Evolutionary conservation across 2,329 filamentous ascomycete species (phyloP), one percentile per base, ranked within the genome.

Genomic region (Diaporthe helianthi): DNA sequence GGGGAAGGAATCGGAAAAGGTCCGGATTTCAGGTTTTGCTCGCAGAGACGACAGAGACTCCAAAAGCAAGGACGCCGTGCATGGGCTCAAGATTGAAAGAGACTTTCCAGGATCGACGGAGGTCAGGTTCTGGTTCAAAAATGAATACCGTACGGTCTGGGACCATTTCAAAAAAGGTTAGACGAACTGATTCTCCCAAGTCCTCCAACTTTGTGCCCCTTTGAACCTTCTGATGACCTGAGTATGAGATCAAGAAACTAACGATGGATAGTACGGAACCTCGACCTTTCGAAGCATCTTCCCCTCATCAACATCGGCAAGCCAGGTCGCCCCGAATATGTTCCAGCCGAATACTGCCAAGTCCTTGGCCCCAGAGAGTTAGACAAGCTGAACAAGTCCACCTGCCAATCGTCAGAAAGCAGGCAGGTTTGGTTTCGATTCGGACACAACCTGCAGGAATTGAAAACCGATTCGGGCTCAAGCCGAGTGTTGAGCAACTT

Each of bases 331-430:
- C 90, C 91, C 0, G 83, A 82, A 0, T 93, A 91, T 73, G 79
- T 92, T 46, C 91, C 92, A 0, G 86, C 87, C 0, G 91, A 94
- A 76, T 80, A 89, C 7, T 89, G 92, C 71, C 78, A 5, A 15
- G 12, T 38, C 13, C 36, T 38, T 38, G 36, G 36, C 6, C 13
- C 36, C 1, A 15, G 3, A 5, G 13, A 17, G 36, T 38, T 38
- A 15, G 36, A 38, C 36, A 95, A 75, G 92, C 91, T 96, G 92
- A 88, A 95, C 54, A 80, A 80, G 0, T 93, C 93, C 76, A 91
- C 93, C 1, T 92, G 91, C 68, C 86, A 91, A 4, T 80, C 80
- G 0, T 92, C 93, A 0, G 83, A 84, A 1, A 80, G 85, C 7
- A 97, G 95, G 72, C 92, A 90, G 0, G 76, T 83, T 1, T 91